Evolutionary conservation across 352 stramenopile species (phyloP), one percentile per base, ranked within the genome.

Genomic region (Elongisporangium undulatum): DNA sequence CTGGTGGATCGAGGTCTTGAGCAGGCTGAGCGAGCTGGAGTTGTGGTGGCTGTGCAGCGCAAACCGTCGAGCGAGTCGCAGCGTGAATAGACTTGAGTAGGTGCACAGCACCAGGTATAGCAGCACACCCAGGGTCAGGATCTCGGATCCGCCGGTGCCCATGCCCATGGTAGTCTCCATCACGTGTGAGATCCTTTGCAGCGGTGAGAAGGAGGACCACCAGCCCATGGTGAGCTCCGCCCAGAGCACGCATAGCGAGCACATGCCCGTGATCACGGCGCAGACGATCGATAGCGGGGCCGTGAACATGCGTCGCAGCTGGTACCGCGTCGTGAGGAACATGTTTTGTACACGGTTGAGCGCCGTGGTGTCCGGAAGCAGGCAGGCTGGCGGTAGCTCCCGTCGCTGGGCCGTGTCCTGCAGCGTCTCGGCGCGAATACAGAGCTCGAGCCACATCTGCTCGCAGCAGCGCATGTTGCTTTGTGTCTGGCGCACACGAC

Each of bases 141-240:
- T 57, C 51, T 89, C 74, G 49, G 55, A 64, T 4, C 58, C 61
- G 12, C 58, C 66, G 0, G 66, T 67, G 22, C 68, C 62, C 41
- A 63, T 17, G 29, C 56, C 48, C 21, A 79, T 19, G 5, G 67
- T 71, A 3, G 74, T 26, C 22, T 64, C 65, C 5, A 80, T 62
- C 22, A 70, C 23, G 34, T 76, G 66, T 4, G 34, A 45, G 34
- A 45, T 45, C 34, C 34, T 17, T 45, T 12, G 34, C 12, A 45
- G 34, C 3, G 34, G 34, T 10, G 48, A 71, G 22, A 13, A 69
- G 53, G 38, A 61, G 70, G 49, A 74, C 49, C 51, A 48, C 63
- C 69, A 82, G 10, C 65, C 62, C 76, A 92, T 87, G 0, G 73
- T 86, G 26, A 89, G 54, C 53, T 92, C 82, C 13, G 79, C 75